Evolutionary conservation across 805 yeast species (phyloP).

Genomic region (Wickerhamomyces alni): DNA sequence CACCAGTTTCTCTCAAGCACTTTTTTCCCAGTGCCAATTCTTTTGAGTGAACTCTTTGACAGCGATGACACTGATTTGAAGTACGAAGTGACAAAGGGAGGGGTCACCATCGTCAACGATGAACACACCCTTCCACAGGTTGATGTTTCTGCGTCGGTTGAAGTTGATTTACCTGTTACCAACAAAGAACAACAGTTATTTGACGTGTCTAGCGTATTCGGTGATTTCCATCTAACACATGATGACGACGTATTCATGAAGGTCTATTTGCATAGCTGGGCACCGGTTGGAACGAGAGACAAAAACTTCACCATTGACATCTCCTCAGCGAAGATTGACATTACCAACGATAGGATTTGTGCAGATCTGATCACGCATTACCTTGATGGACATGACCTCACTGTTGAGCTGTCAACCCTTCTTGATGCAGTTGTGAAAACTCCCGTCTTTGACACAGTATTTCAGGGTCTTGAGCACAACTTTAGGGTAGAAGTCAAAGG

Average conservation of each 20-base stretch:
- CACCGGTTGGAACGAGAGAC: constrained; percentile 9
- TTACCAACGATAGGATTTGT: constrained; percentile 12
- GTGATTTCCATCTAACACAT: constrained; percentile 10
- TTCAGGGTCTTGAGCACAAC: constrained; percentile 13
- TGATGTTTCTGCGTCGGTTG: constrained; percentile 1
- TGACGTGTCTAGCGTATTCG: constrained; percentile 7
- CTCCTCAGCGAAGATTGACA: constrained; percentile 12
- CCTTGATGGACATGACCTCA: constrained; percentile 6
- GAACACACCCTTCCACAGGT: constrained; percentile 4
- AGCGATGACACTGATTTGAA: neutral
- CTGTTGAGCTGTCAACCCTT: constrained; percentile 1
- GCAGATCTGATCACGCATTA: constrained; percentile 6
- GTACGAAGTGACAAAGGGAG: constrained; percentile 1
- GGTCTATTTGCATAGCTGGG: constrained; percentile 18
- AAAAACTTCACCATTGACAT: constrained; percentile 6
- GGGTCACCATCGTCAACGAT: constrained; percentile 7
- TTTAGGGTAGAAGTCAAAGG: constrained; percentile 3
- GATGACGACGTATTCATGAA: constrained; percentile 9
- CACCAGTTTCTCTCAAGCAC: constrained; percentile 6
- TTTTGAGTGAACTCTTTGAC: neutral
- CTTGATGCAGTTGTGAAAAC: constrained; percentile 20
- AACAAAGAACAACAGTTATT: constrained; percentile 8
- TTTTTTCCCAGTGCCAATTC: constrained; percentile 8
- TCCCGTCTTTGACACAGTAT: constrained; percentile 17
- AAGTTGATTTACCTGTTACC: constrained; percentile 5